Percentiles rank a stretch among this genome's conserved stretches.
These are phyloP conservation scores for Jaminaea rosea DNA, from an alignment of 1,284 basidiomycete genomes.

Conservation along the genomic window DNA sequence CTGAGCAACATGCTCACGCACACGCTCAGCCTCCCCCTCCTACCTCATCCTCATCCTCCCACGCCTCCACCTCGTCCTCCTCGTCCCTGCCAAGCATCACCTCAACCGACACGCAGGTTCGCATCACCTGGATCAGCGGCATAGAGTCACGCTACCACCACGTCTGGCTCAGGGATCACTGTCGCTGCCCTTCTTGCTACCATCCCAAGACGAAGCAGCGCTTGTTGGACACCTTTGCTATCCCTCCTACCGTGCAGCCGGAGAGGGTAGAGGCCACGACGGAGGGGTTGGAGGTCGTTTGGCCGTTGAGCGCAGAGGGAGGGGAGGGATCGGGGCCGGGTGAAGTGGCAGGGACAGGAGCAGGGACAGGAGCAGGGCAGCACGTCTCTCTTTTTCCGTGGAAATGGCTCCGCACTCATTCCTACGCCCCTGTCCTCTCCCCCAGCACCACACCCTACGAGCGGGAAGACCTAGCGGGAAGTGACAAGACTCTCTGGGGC, in stretches of 20 bases:
- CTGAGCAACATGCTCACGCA: too few relatives aligned
- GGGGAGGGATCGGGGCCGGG: too few relatives aligned
- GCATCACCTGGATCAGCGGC: slow-evolving; percentile 11
- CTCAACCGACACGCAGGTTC: neutral
- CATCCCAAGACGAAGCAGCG: slow-evolving; percentile 84
- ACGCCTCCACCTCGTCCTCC: too few relatives aligned
- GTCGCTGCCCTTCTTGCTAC: slow-evolving; percentile 76
- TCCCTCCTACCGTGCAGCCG: slow-evolving; percentile 65
- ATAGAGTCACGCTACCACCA: slow-evolving; percentile 51
- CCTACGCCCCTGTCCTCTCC: slow-evolving; percentile 60
- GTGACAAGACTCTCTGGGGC: slow-evolving; percentile 60
- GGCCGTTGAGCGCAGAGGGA: slow-evolving; percentile 25
- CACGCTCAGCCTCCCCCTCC: too few relatives aligned
- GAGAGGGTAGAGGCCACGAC: slow-evolving; percentile 56
- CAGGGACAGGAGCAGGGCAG: too few relatives aligned
- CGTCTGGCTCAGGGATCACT: slow-evolving; percentile 73
- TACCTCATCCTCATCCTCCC: too few relatives aligned
- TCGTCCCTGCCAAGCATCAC: slow-evolving; percentile 2
- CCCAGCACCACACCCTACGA: slow-evolving; percentile 8
- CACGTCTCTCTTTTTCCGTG: slow-evolving; percentile 77
- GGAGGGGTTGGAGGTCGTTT: slow-evolving; percentile 61
- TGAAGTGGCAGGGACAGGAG: too few relatives aligned
- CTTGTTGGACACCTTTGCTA: slow-evolving; percentile 69
- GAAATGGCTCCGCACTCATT: slow-evolving; percentile 67
- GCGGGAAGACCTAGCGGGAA: slow-evolving; percentile 10